Percentiles rank a stretch among this genome's conserved stretches.
Conservation (phyloP, 2,329 filamentous ascomycete genomes). For the Aspergillus novofumigatus region DNA sequence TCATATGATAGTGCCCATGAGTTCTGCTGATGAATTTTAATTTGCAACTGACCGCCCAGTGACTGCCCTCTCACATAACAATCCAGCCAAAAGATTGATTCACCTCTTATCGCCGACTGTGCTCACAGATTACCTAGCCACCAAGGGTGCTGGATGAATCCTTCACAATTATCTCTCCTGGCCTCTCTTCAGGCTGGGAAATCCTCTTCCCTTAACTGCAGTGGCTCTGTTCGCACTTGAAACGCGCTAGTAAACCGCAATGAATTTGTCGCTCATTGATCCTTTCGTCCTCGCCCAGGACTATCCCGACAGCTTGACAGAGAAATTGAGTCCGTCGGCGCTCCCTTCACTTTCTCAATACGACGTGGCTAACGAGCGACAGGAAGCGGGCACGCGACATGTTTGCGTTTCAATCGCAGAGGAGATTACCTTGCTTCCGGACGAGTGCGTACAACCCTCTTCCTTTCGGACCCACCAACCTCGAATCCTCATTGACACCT, state of each 20-base stretch:
- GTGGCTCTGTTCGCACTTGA: background rate
- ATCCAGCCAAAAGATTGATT: slow-evolving; percentile 4
- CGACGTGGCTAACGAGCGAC: slow-evolving; percentile 13
- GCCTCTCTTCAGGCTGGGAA: slow-evolving; percentile 25
- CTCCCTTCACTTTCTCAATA: background rate
- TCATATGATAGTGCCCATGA: too few species aligned
- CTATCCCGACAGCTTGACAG: slow-evolving; percentile 85
- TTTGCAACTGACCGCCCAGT: slow-evolving; percentile 18
- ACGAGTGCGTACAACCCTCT: slow-evolving; percentile 52
- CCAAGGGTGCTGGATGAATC: slow-evolving; percentile 22
- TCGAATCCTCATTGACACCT: slow-evolving; percentile 14
- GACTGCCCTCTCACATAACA: slow-evolving; percentile 7
- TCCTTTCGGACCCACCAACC: background rate
- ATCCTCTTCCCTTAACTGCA: background rate
- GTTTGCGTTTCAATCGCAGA: slow-evolving; percentile 82
- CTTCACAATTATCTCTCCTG: slow-evolving; percentile 15
- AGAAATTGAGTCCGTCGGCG: slow-evolving; percentile 65
- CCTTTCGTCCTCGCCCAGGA: slow-evolving; percentile 71
- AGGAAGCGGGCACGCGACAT: slow-evolving; percentile 62
- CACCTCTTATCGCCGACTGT: slow-evolving; percentile 4
- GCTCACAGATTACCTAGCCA: slow-evolving; percentile 4
- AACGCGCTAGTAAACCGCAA: slow-evolving; percentile 28
- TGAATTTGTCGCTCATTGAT: slow-evolving; percentile 70
- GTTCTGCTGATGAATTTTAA: slow-evolving; percentile 10
- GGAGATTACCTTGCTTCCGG: slow-evolving; percentile 94